phyloP scores from a whole-genome alignment of 495 filamentous ascomycete genomes.

The Penicillium tannophilum region DNA sequence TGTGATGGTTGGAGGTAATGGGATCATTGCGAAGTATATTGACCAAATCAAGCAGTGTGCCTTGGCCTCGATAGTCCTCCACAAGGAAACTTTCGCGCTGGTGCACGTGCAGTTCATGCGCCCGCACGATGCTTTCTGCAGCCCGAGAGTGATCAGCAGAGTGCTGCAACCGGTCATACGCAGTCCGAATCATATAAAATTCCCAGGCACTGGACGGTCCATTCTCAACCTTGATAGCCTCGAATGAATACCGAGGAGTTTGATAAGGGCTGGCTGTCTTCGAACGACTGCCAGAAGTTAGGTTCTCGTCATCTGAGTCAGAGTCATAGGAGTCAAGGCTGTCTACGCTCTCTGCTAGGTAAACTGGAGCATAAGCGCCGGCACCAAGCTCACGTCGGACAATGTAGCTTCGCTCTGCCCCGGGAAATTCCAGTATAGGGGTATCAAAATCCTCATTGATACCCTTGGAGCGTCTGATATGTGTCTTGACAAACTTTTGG shows the following conservation, averaged over 20 bases:
- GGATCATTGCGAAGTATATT: conserved; percentile 77
- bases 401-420: conserved; percentile 62
- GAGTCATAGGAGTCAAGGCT: conserved; percentile 41
- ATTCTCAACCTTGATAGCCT: conserved; percentile 89
- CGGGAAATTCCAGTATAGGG: conserved; percentile 69
- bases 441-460: conserved; percentile 57
- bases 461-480: conserved; percentile 61
- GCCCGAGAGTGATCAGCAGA: conserved; percentile 51
- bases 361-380: conserved; percentile 93
- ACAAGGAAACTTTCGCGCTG: conserved; percentile 82
- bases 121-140: conserved; percentile 72
- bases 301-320: conserved; percentile 51
- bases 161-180: conserved; percentile 69
- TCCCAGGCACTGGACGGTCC: conserved; percentile 89
- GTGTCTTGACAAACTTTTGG: conserved; percentile 71
- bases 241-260: conserved; percentile 55
- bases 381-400: conserved; percentile 87
- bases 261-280: conserved; percentile 25
- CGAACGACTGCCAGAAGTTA: conserved; percentile 23
- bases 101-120: conserved; percentile 87
- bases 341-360: conserved; percentile 76
- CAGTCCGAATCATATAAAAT: conserved; percentile 90
- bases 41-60: conserved; percentile 89
- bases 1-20: conserved; percentile 43
- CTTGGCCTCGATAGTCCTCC: conserved; percentile 85